Evolutionary conservation across 2,329 filamentous ascomycete species (phyloP), one percentile per base, ranked within the genome.

Genomic region (Cladosporium sp.): DNA sequence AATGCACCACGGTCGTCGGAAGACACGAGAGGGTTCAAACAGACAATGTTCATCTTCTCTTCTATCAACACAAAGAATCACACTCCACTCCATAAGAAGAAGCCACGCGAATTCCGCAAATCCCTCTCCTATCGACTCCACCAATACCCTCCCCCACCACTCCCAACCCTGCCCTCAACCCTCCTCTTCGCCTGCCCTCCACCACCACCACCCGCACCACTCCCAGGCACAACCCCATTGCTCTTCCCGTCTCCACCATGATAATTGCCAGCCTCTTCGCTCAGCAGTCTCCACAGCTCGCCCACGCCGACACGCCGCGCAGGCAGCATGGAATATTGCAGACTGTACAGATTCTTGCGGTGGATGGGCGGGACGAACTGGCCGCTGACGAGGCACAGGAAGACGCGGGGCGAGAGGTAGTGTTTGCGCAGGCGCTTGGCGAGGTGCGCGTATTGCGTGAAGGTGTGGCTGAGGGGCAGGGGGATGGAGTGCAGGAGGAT

Each of bases 281-380:
- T 71, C 60, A 73, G 50, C 15, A 71, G 60, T 20, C 64, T 59
- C 94, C 95, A 99, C 72, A 97, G 88, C 70, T 97, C 92, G 67
- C 84, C 80, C 59, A 97, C 88, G 2, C 88, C 86, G 0, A 90
- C 88, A 45, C 95, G 80, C 56, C 84, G 84, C 7, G 90, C 88
- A 0, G 95, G 95, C 40, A 99, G 81, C 91, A 97, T 97, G 76
- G 91, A 96, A 75, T 99, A 99, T 76, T 99, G 94, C 68, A 99
- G 80, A 66, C 91, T 95, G 75, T 99, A 99, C 52, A 99, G 80
- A 70, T 94, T 95, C 70, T 92, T 93, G 55, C 95, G 85, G 71
- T 97, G 92, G 51, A 99, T 95, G 0, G 95, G 93, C 12, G 93
- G 94, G 1, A 97, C 92, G 65, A 97, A 97, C 61, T 89, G 89